phyloP scores from a whole-genome alignment of 805 yeast genomes.

The Cyberlindnera meyerae region DNA sequence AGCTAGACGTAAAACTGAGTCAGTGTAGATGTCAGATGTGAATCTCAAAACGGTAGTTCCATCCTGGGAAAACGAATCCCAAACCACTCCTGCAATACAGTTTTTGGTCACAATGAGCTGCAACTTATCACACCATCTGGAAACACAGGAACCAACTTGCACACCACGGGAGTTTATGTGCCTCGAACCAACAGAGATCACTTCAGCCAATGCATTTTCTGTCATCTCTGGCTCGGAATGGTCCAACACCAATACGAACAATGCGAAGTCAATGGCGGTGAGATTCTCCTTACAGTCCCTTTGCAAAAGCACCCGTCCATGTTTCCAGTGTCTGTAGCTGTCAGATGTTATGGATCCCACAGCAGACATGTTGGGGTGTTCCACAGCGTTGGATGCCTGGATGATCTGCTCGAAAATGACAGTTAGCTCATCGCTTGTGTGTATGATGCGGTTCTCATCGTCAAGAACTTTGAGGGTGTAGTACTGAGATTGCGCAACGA shows the following conservation, averaged over 20 bases:
- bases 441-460: slow-evolving; percentile 54
- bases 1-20: slow-evolving; percentile 80
- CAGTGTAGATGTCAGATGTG: slow-evolving; percentile 86
- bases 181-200: slow-evolving; percentile 80
- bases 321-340: slow-evolving; percentile 79
- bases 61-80: slow-evolving; percentile 89
- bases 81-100: slow-evolving; percentile 85
- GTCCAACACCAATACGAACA: slow-evolving; percentile 78
- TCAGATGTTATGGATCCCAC: slow-evolving; percentile 88
- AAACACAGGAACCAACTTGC: slow-evolving; percentile 88
- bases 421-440: slow-evolving; percentile 62
- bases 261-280: slow-evolving; percentile 62
- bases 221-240: slow-evolving; percentile 59
- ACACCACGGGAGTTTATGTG: slow-evolving; percentile 66
- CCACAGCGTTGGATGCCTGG: slow-evolving; percentile 56
- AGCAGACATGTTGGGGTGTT: slow-evolving; percentile 62
- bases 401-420: slow-evolving; percentile 62
- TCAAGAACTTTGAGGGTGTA: slow-evolving; percentile 85
- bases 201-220: slow-evolving; percentile 37
- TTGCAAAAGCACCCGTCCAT: slow-evolving; percentile 50
- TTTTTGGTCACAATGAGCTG: slow-evolving; percentile 81
- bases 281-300: slow-evolving; percentile 33
- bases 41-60: slow-evolving; percentile 88
- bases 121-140: slow-evolving; percentile 86
- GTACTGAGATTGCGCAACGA: slow-evolving; percentile 76